Percentiles rank a stretch among this genome's conserved stretches.
These are phyloP conservation scores for Microdochium bolleyi DNA, from an alignment of 2,329 filamentous ascomycete genomes.

Conservation along the genomic window DNA sequence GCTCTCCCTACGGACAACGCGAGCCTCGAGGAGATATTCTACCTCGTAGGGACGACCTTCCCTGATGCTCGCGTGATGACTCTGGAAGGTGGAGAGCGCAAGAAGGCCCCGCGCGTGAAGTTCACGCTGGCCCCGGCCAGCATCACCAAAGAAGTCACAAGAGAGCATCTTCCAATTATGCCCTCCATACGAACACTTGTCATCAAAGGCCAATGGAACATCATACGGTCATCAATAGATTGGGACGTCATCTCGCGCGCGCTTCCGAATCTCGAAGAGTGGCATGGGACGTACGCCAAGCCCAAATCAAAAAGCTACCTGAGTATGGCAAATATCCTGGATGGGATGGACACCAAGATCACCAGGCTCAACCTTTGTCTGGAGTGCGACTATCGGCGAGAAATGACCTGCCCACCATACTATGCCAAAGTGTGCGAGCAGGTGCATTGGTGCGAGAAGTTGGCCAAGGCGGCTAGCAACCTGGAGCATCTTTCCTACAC, in stretches of 20 bases:
- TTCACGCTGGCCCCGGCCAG: conserved; percentile 26
- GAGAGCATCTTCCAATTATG: conserved; percentile 33
- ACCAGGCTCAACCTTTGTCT: conserved; percentile 60
- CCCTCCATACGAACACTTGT: conserved; percentile 57
- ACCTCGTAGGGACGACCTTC: conserved; percentile 50
- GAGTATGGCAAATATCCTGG: conserved; percentile 57
- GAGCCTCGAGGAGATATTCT: conserved; percentile 61
- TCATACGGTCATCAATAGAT: conserved; percentile 56
- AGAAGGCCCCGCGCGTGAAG: conserved; percentile 64
- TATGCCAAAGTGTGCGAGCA: conserved; percentile 51
- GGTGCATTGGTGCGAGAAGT: conserved; percentile 56
- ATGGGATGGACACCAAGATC: conserved; percentile 47
- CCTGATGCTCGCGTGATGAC: conserved; percentile 59
- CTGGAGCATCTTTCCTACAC: conserved; percentile 66
- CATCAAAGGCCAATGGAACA: conserved; percentile 70
- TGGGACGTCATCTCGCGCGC: conserved; percentile 54
- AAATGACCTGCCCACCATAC: conserved; percentile 51
- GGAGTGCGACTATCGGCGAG: conserved; percentile 64
- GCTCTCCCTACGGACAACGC: conserved; percentile 57
- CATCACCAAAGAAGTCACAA: neutral
- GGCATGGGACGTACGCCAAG: conserved; percentile 60
- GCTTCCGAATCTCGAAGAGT: conserved; percentile 56
- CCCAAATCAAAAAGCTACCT: conserved; percentile 68
- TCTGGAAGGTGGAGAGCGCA: conserved; percentile 68
- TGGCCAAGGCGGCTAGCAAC: conserved; percentile 52